These are phyloP conservation scores for Talaromyces thailandensis DNA, from an alignment of 495 filamentous ascomycete species.

Conservation along the genomic window DNA sequence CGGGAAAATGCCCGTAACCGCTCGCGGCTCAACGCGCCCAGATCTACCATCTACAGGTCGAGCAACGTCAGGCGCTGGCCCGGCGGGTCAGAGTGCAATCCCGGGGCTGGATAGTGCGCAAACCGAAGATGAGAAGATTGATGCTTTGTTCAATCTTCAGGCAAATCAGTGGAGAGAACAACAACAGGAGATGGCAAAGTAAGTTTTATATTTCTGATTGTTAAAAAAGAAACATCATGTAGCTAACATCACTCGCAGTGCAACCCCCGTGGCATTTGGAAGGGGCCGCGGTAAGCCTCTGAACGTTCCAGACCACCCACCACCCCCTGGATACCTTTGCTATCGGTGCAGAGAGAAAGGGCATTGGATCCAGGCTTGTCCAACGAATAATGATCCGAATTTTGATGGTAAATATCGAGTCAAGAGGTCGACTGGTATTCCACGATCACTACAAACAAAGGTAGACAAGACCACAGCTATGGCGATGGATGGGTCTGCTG, in stretches of 20 bases:
- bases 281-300: conserved; percentile 50
- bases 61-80: conserved; percentile 24
- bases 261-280: conserved; percentile 52
- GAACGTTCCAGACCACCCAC: conserved; percentile 81
- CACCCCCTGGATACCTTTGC: conserved; percentile 88
- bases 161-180: conserved; percentile 81
- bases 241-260: conserved; percentile 32
- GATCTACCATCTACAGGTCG: conserved; percentile 49
- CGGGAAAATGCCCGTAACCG: conserved; percentile 89
- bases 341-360: conserved; percentile 98
- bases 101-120: conserved; percentile 59
- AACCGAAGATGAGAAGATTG: conserved; percentile 86
- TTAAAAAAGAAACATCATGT: neutral
- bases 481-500: conserved; percentile 60
- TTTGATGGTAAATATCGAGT: conserved; percentile 86
- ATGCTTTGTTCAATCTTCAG: conserved; percentile 76
- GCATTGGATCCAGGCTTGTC: conserved; percentile 96
- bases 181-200: conserved; percentile 89
- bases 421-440: conserved; percentile 93
- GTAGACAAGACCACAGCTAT: conserved; percentile 81
- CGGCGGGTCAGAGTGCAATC: conserved; percentile 43
- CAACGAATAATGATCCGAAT: conserved; percentile 93
- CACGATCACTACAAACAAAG: conserved; percentile 82
- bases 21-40: conserved; percentile 68
- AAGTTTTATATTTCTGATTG: conserved; percentile 29